Evolutionary conservation across 129 eudicot species (phyloP).

Genomic region (Artemisia annua): DNA sequence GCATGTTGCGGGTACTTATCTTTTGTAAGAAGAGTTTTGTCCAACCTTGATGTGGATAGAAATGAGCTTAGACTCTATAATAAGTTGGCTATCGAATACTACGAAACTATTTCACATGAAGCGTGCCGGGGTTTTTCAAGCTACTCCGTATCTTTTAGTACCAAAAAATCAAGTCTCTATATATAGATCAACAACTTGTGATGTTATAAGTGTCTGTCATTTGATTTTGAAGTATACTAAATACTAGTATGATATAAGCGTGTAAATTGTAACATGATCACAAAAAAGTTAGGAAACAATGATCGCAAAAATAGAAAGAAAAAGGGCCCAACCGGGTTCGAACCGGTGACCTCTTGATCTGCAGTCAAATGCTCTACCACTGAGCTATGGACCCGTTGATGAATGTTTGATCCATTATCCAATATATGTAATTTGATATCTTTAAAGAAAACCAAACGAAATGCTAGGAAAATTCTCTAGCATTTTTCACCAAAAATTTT

Average conservation of each 20-base stretch:
- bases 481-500: too few species aligned
- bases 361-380: conserved; percentile 99
- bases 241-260: too few species aligned
- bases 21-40: not conserved
- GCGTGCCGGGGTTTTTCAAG: not conserved
- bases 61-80: not conserved
- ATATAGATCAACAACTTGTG: too few species aligned
- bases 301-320: too few species aligned
- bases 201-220: too few species aligned
- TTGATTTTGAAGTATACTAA: too few species aligned
- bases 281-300: not conserved
- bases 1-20: not conserved
- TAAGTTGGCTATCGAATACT: too few species aligned
- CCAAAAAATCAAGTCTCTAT: too few species aligned
- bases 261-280: not conserved
- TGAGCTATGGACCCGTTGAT: conserved; percentile 89
- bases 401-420: rapidly evolving
- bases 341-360: conserved; percentile 99
- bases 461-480: too few species aligned
- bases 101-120: not conserved
- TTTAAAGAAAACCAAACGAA: too few species aligned
- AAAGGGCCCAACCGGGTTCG: conserved; percentile 97
- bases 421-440: too few species aligned
- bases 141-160: too few species aligned
- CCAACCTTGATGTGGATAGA: not conserved